Conservation (phyloP, 2,329 filamentous ascomycete genomes). For the Orbilia blumenaviensis region DNA sequence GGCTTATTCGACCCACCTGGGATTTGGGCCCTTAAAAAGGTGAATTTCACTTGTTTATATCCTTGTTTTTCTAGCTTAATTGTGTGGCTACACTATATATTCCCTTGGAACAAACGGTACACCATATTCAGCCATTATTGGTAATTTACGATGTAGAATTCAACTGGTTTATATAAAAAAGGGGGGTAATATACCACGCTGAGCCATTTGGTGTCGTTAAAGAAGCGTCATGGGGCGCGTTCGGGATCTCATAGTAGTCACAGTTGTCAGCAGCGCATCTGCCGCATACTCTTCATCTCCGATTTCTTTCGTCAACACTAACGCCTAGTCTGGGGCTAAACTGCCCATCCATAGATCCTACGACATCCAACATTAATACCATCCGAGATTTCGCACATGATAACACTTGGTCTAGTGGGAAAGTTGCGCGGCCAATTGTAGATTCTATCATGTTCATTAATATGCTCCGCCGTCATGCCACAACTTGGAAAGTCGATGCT, state of each 20-base stretch:
- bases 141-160: no score
- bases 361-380: not conserved
- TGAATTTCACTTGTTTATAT: no score
- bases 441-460: constrained; percentile 2
- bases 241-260: not conserved
- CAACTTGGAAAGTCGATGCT: constrained; percentile 24
- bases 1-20: no score
- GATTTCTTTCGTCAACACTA: constrained; percentile 35
- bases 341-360: constrained; percentile 26
- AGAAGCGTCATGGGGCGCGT: constrained; percentile 23
- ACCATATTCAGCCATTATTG: no score
- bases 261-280: not conserved
- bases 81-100: no score
- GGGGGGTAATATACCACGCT: constrained; percentile 17
- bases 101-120: no score
- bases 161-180: no score
- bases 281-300: constrained; percentile 3
- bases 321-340: constrained; percentile 3
- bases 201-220: not conserved
- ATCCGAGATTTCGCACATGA: constrained; percentile 24
- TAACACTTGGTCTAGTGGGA: constrained; percentile 11
- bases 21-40: no score
- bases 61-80: no score
- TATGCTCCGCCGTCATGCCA: constrained; percentile 10
- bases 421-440: not conserved